Evolutionary conservation across 2,329 filamentous ascomycete species (phyloP), one percentile per base, ranked within the genome.

Genomic region (Epichloe hybrida): DNA sequence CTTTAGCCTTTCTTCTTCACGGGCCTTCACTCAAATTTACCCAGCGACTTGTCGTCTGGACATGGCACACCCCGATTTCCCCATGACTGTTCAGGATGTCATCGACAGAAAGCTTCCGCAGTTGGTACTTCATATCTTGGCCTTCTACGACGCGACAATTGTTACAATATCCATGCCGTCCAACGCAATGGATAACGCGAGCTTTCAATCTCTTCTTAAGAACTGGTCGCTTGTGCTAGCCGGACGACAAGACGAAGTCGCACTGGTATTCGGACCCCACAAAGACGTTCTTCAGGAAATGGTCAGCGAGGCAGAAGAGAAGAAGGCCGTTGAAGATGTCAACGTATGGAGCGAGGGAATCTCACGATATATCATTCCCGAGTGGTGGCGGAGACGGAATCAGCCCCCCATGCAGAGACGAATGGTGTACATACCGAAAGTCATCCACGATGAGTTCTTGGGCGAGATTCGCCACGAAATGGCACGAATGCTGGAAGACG

Each of bases 341-440:
- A 27, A 23, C 31, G 9, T 20, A 21, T 5, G 31, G 27, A 13
- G 37, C 7, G 27, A 41, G 13, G 12, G 31, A 12, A 27, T 38
- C n/a, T 17, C 42, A 2, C 49, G 42, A 27, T 39, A 12, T 31
- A 11, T 21, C 5, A 15, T 53, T 13, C 23, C 46, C 6, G 36
- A 39, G 5, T 49, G 52, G 46, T 49, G 41, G 41, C 37, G 36
- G 34, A 48, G 46, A 36, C 41, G 49, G 40, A 51, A 20, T 3
- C 38, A 47, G 3, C 36, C 47, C 11, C 11, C 41, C 5, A 17
- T 43, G 38, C 49, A 53, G 27, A 42, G 37, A 27, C 50, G 52
- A 40, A 53, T 51, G 46, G 49, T 53, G 21, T 51, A 49, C n/a
- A 49, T 53, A 20, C 52, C 52, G 15, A 46, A 53, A 44, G 23